These are phyloP conservation scores for Radiomyces spectabilis DNA, from an alignment of 192 early-diverging fungal species.

Conservation along the genomic window DNA sequence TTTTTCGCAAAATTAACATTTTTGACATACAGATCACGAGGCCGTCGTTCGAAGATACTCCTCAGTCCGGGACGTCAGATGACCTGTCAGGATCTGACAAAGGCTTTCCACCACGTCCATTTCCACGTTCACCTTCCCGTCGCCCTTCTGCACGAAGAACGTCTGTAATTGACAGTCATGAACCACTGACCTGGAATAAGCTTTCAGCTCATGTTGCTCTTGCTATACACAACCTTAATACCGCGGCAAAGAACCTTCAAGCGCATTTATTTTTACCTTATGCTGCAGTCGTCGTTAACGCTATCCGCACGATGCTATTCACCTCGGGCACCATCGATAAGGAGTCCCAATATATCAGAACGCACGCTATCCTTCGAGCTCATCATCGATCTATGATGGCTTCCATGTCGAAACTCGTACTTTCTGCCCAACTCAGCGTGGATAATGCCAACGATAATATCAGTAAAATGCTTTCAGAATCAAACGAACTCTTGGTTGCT, in stretches of 20 bases:
- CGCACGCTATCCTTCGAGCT: conserved; percentile 55
- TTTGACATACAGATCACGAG: too few relatives aligned
- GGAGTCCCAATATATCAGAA: conserved; percentile 58
- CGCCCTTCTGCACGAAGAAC: not conserved
- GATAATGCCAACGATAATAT: not conserved
- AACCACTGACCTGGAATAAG: conserved; percentile 45
- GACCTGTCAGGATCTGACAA: too few relatives aligned
- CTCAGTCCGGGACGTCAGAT: too few relatives aligned
- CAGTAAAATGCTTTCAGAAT: conserved; percentile 59
- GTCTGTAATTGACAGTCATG: conserved; percentile 12
- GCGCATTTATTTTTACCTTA: conserved; percentile 49
- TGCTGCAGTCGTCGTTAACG: conserved; percentile 57
- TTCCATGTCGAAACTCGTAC: conserved; percentile 57
- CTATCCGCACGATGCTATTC: conserved; percentile 79
- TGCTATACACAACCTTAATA: conserved; percentile 47
- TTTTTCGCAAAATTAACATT: too few relatives aligned
- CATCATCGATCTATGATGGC: conserved; percentile 75
- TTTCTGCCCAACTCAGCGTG: not conserved
- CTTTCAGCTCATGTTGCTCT: conserved; percentile 36
- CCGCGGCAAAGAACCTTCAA: conserved; percentile 37
- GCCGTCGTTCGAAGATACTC: too few relatives aligned
- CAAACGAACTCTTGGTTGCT: conserved; percentile 66
- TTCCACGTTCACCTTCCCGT: conserved; percentile 15
- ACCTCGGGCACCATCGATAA: conserved; percentile 69
- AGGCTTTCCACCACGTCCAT: conserved; percentile 4